Percentiles rank a stretch among this genome's conserved stretches.
These are phyloP conservation scores for Penicillium sp. DNA, from an alignment of 2,329 filamentous ascomycete species.

Conservation along the genomic window DNA sequence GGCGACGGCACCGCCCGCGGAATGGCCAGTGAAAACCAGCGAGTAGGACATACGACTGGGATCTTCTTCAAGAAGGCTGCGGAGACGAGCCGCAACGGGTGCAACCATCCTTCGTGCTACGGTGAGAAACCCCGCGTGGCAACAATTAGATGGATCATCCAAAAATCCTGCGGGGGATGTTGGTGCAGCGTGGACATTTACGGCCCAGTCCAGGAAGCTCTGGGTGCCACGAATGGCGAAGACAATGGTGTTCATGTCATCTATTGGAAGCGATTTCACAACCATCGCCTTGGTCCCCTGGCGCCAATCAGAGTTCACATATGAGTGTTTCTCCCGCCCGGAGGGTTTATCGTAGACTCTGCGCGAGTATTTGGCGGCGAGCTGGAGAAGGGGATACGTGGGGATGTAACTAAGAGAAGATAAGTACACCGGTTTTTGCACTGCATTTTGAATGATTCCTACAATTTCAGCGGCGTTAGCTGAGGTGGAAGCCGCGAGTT, in stretches of 20 bases:
- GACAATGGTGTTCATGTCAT: conserved; percentile 76
- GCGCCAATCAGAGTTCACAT: conserved; percentile 70
- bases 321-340: conserved; percentile 65
- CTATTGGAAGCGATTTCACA: conserved; percentile 77
- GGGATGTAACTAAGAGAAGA: conserved; percentile 61
- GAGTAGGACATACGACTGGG: conserved; percentile 67
- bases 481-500: conserved; percentile 73
- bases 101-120: conserved; percentile 74
- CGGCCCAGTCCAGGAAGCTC: conserved; percentile 81
- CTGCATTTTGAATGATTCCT: conserved; percentile 30
- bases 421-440: background rate
- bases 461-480: conserved; percentile 69
- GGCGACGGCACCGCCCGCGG: conserved; percentile 81
- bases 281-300: conserved; percentile 83
- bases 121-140: conserved; percentile 77
- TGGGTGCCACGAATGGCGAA: conserved; percentile 82
- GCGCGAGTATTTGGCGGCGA: conserved; percentile 77
- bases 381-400: conserved; percentile 74
- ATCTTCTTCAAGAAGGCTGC: conserved; percentile 71
- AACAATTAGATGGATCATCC: conserved; percentile 75
- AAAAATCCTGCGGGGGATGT: conserved; percentile 69
- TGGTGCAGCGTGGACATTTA: conserved; percentile 74
- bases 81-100: conserved; percentile 70
- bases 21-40: conserved; percentile 82
- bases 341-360: conserved; percentile 69